Evolutionary conservation across 768 basidiomycete genomes (phyloP), one percentile per base, ranked within the genome.

Genomic region (Termitomyces sp.): DNA sequence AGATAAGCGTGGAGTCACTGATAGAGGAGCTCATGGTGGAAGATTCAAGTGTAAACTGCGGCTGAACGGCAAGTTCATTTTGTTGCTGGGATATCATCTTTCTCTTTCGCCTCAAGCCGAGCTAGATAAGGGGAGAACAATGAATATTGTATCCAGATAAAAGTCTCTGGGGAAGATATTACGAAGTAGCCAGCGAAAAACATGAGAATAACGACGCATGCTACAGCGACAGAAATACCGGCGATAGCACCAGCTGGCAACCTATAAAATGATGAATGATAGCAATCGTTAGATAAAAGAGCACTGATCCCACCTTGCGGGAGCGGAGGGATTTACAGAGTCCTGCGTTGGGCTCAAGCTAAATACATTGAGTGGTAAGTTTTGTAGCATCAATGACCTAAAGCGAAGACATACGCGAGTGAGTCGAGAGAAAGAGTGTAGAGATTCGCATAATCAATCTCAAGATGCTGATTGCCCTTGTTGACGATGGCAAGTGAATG

Each of bases 371-470:
- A 22, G 45, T 37, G 7, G 20, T 30, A 41, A 24, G 50, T 36
- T 36, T 16, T 22, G 20, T 15, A 22, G 36, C 22, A 36, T 16
- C 1, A 1, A 42, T 20, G 15, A 22, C 6, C 33, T 13, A 5
- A 6, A 37, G 20, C n/a, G 15, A 9, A 46, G 34, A 20, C 56
- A 24, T 41, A 57, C 56, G 30, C 30, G 6, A 18, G 24, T 42
- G 56, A 49, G 37, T 50, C 8, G 1, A 30, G 27, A 31, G 37
- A 37, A 39, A 56, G n/a, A 4, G 24, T 49, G 18, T 48, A 57
- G 39, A 57, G 27, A 16, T 47, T 36, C 18, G 46, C 47, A 39
- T 57, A 57, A 18, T 57, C 56, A 22, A 57, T 33, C n/a, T 57
- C 56, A 11, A 57, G 39, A 5, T 37, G 13, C 1, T 3, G 15